Base-by-base conservation (phyloP, 2,329 filamentous ascomycete genomes). In the Alternaria angustiovoidea region DNA sequence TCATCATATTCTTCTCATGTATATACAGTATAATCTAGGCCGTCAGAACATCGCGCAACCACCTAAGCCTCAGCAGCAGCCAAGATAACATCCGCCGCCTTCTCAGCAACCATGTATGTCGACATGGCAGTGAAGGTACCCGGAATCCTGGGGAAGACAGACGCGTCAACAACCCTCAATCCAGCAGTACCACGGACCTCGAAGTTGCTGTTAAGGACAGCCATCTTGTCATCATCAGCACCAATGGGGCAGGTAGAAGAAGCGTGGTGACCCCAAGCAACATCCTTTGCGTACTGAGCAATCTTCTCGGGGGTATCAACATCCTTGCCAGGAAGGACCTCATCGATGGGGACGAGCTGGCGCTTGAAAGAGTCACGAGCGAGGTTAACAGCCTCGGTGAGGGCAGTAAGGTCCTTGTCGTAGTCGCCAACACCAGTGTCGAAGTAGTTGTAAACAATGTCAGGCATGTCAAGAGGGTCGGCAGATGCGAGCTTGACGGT, bases 391-490 rank as follows among this genome's bases (percentile, higher is more conserved):
- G 78, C 86, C 70, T 91, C 88, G 36, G 80, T 79, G 36, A 89
- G 70, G 2, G 87, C 86, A 49, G 79, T 72, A 14, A 85, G 82
- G 32, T 81, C 76, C 64, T 90, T 89, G 41, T 85, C 78, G 83
- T 2, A 88, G 67, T 89, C 88, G 0, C 85, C 84, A 70, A 87
- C 87, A 20, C 85, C 85, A 0, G 80, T 75, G 56, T 78, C 74
- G 63, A 78, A 79, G 71, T 75, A 78, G 73, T 78, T 78, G 73
- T 75, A 78, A 9, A 66, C 67, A 66, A 92, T 90, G 7, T 84
- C 74, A 0, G 90, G 90, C 3, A 82, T 79, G 54, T 91, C 89
- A 1, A 86, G 84, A 0, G 90, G 89, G 70, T 92, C 85, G 0
- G 84, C 78, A 0, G 86, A 88, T 16, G 80, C 81, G 5, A 93